Evolutionary conservation across 192 early-diverging fungal species (phyloP).

Genomic region (Coemansia sp.): DNA sequence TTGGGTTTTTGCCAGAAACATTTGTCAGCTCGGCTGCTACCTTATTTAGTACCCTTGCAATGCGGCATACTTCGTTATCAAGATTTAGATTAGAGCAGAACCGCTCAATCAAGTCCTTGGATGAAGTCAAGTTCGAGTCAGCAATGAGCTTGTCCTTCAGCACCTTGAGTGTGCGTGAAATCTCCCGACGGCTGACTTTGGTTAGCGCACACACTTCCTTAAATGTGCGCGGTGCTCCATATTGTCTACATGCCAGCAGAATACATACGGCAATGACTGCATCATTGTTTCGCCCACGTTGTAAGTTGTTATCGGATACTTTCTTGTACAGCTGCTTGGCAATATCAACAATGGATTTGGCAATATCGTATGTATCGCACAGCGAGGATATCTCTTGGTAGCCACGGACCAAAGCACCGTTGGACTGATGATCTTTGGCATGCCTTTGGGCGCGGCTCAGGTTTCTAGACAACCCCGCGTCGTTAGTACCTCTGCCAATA

Average conservation of each 20-base stretch:
- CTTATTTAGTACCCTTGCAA: constrained; percentile 64
- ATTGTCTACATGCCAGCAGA: constrained; percentile 83
- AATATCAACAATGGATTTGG: constrained; percentile 74
- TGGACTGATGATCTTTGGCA: constrained; percentile 67
- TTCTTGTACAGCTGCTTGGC: constrained; percentile 92
- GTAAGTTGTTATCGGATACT: constrained; percentile 79
- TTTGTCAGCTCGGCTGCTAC: constrained; percentile 72
- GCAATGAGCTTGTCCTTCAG: constrained; percentile 51
- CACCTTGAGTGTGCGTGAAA: constrained; percentile 68
- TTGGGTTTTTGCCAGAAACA: constrained; percentile 89
- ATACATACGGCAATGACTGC: constrained; percentile 91
- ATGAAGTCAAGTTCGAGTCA: constrained; percentile 60
- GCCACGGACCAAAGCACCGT: constrained; percentile 70
- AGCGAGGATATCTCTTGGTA: constrained; percentile 87
- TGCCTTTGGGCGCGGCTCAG: constrained; percentile 47
- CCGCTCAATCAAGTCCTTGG: constrained; percentile 70
- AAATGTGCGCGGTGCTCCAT: constrained; percentile 81
- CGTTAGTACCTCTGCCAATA: constrained; percentile 84
- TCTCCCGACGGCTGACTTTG: constrained; percentile 87
- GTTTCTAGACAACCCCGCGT: constrained; percentile 28
- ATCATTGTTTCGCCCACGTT: constrained; percentile 76
- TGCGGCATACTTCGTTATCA: constrained; percentile 63
- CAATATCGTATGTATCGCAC: constrained; percentile 76
- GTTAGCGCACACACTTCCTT: constrained; percentile 89
- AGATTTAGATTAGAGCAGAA: constrained; percentile 78